Conservation (phyloP, 169 alveolate genomes). For the Plasmodium gonderi region DNA sequence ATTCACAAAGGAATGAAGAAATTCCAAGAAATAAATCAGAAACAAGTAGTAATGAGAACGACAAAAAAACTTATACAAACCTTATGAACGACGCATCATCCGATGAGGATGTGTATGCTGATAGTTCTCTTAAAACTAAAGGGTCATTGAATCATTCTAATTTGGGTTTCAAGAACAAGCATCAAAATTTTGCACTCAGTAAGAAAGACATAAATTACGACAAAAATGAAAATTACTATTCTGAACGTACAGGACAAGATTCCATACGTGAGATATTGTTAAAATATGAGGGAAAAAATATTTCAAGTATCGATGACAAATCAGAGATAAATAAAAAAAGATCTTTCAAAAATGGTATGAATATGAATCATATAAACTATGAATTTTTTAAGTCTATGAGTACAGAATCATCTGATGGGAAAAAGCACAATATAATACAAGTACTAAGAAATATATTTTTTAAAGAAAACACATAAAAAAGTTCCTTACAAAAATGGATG, state of each 20-base stretch:
- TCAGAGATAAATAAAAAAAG: constrained; percentile 45
- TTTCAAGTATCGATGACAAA: neutral
- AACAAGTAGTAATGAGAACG: neutral
- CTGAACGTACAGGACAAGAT: neutral
- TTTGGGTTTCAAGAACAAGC: neutral
- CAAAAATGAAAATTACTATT: neutral
- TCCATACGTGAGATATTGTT: neutral
- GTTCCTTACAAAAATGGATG: no score
- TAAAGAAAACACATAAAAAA: constrained; percentile 16
- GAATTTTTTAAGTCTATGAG: constrained; percentile 40
- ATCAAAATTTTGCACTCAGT: neutral
- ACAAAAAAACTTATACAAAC: neutral
- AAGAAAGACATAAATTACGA: neutral
- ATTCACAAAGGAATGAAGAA: neutral
- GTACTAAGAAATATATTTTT: constrained; percentile 29
- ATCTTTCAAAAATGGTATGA: constrained; percentile 2
- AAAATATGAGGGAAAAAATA: neutral
- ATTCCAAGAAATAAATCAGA: neutral
- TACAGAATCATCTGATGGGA: constrained; percentile 1
- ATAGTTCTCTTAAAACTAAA: neutral
- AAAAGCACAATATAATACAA: constrained; percentile 39
- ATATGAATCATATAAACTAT: neutral
- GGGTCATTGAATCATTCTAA: neutral
- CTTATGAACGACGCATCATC: neutral
- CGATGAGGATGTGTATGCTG: neutral